These are phyloP conservation scores for Gigaspora rosea DNA, from an alignment of 192 early-diverging fungal species.

Conservation along the genomic window DNA sequence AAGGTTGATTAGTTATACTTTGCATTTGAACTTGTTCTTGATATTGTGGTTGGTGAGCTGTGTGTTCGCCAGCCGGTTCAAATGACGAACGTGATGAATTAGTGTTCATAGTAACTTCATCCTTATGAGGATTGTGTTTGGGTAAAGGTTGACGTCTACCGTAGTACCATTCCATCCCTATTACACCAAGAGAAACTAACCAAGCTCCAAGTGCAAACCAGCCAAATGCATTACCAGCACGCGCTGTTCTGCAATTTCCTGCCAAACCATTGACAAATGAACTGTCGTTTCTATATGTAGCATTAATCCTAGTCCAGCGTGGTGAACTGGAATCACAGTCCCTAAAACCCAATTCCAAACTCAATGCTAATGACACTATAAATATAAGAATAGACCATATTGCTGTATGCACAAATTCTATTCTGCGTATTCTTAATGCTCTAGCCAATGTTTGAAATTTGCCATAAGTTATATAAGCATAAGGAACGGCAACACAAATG, in stretches of 20 bases:
- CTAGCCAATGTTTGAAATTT: constrained; percentile 20
- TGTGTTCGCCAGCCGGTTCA: neutral
- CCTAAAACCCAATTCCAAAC: constrained; percentile 13
- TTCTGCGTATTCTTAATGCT: constrained; percentile 16
- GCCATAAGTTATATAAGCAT: constrained; percentile 21
- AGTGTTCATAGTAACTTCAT: constrained; percentile 13
- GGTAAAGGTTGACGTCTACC: constrained; percentile 22
- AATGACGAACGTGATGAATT: constrained; percentile 27
- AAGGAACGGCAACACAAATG: constrained; percentile 15
- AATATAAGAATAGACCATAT: constrained; percentile 25
- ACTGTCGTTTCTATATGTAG: neutral
- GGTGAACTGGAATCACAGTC: neutral
- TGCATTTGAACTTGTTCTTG: constrained; percentile 5
- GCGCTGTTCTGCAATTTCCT: constrained; percentile 9
- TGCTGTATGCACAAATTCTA: constrained; percentile 30
- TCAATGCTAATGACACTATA: neutral
- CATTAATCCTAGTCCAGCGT: neutral
- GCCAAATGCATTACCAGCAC: constrained; percentile 19
- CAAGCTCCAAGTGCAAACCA: constrained; percentile 26
- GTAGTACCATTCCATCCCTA: constrained; percentile 3
- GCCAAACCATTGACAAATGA: constrained; percentile 15
- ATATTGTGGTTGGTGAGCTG: neutral
- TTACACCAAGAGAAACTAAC: constrained; percentile 18
- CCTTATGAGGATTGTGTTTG: neutral
- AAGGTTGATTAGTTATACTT: neutral